Evolutionary conservation across 768 basidiomycete genomes (phyloP).

Genomic region (Xerocomus potaroensis): DNA sequence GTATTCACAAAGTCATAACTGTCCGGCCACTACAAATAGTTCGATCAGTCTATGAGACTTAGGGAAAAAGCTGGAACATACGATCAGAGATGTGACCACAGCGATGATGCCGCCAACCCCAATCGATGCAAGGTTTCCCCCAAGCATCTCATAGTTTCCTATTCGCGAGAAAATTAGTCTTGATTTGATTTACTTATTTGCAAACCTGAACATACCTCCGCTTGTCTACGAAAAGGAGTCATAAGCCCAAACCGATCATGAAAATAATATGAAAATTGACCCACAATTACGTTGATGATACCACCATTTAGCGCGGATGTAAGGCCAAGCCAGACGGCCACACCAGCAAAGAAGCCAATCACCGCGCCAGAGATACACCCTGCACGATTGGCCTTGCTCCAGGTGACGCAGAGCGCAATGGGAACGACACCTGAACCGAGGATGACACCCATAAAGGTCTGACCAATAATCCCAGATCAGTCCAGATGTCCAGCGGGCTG

Average conservation of each 20-base stretch:
- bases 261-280: slow-evolving; percentile 20
- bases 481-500: background rate
- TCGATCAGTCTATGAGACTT: background rate
- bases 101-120: slow-evolving; percentile 77
- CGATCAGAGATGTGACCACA: slow-evolving; percentile 57
- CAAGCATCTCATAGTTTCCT: slow-evolving; percentile 70
- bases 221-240: slow-evolving; percentile 35
- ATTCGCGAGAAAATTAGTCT: slow-evolving; percentile 1
- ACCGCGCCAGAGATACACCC: slow-evolving; percentile 78
- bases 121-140: slow-evolving; percentile 86
- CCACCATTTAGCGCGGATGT: slow-evolving; percentile 67
- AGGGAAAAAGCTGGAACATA: too few species aligned
- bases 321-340: slow-evolving; percentile 84
- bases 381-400: slow-evolving; percentile 80
- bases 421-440: slow-evolving; percentile 84
- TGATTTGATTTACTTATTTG: slow-evolving; percentile 2
- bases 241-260: background rate
- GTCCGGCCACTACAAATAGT: slow-evolving; percentile 58
- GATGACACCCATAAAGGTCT: slow-evolving; percentile 88
- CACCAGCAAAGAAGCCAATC: slow-evolving; percentile 60
- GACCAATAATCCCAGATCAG: background rate
- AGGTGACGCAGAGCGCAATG: slow-evolving; percentile 81
- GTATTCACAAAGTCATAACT: slow-evolving; percentile 79
- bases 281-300: slow-evolving; percentile 64
- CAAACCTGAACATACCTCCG: slow-evolving; percentile 43